Percentiles rank a stretch among this genome's conserved stretches.
phyloP scores from a whole-genome alignment of 352 stramenopile species.

The Elongisporangium undulatum region DNA sequence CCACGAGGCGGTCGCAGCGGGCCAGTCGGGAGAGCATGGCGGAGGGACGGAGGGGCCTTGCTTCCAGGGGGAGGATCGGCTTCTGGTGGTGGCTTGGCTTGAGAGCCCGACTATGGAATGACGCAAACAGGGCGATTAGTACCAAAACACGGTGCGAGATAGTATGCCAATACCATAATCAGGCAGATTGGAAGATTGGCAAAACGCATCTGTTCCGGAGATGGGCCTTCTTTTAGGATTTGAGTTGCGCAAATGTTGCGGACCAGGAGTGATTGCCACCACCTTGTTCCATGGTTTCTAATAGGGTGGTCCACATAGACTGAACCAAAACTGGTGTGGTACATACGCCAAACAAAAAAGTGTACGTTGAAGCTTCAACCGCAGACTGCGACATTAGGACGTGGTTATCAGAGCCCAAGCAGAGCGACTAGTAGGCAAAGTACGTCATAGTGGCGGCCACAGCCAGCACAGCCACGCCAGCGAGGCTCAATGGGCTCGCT shows the following conservation, averaged over 20 bases:
- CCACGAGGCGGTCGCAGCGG: conserved; percentile 12
- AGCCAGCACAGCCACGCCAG: conserved; percentile 12
- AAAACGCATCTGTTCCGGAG: not conserved
- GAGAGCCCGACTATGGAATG: conserved; percentile 8
- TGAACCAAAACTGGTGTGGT: not conserved
- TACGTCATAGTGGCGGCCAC: conserved; percentile 20
- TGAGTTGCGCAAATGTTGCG: not conserved
- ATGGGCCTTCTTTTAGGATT: not conserved
- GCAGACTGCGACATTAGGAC: not conserved
- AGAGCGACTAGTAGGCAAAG: conserved; percentile 27
- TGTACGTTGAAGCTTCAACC: conserved; percentile 9
- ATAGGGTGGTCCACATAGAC: not conserved
- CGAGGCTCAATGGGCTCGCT: not conserved
- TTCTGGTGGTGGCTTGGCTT: not conserved
- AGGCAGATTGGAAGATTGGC: not conserved
- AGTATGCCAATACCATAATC: not conserved
- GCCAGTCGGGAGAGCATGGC: conserved; percentile 23
- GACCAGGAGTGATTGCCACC: not conserved
- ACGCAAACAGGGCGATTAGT: not conserved
- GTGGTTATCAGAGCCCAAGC: conserved; percentile 5
- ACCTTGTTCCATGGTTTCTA: not conserved
- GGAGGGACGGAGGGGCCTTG: not conserved
- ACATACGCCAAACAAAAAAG: not conserved
- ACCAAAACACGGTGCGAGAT: not conserved
- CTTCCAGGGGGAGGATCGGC: conserved; percentile 1